phyloP scores from a whole-genome alignment of 768 basidiomycete genomes.

The Russula emetica region DNA sequence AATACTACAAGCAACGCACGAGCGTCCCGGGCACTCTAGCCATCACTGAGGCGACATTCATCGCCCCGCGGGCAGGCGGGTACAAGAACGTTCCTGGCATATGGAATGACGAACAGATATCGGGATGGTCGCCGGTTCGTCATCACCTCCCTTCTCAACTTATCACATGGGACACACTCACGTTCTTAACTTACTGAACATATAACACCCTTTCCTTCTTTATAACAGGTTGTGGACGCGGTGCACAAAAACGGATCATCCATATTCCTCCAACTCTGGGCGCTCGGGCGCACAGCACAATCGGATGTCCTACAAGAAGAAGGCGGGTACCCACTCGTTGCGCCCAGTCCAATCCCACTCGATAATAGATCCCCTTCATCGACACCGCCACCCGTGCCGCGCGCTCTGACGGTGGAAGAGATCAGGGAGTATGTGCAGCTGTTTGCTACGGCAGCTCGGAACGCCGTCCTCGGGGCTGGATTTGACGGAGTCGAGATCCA shows the following conservation, averaged over 20 bases:
- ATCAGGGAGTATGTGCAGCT: slow-evolving; percentile 30
- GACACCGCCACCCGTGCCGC: not conserved
- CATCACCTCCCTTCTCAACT: not conserved
- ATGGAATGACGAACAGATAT: slow-evolving; percentile 54
- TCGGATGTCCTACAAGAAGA: not conserved
- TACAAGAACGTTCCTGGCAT: slow-evolving; percentile 54
- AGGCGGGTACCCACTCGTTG: slow-evolving; percentile 6
- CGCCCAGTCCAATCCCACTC: not conserved
- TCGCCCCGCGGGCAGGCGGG: slow-evolving; percentile 50
- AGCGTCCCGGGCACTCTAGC: slow-evolving; percentile 48
- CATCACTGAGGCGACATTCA: slow-evolving; percentile 54
- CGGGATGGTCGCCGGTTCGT: slow-evolving; percentile 46
- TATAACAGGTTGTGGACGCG: slow-evolving; percentile 22
- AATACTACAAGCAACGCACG: slow-evolving; percentile 50
- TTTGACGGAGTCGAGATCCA: slow-evolving; percentile 36
- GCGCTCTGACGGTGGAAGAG: slow-evolving; percentile 31
- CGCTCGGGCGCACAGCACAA: slow-evolving; percentile 34
- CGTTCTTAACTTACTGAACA: not conserved
- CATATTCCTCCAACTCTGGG: slow-evolving; percentile 40
- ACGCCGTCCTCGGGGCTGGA: slow-evolving; percentile 37
- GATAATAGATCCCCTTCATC: not conserved
- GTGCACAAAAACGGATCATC: slow-evolving; percentile 37
- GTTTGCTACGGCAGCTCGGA: slow-evolving; percentile 37
- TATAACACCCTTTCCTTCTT: not conserved
- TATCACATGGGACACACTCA: not conserved